Evolutionary conservation across 108 stramenopile species (phyloP), one percentile per base, ranked within the genome.

Genomic region (Cyclotella cryptica): DNA sequence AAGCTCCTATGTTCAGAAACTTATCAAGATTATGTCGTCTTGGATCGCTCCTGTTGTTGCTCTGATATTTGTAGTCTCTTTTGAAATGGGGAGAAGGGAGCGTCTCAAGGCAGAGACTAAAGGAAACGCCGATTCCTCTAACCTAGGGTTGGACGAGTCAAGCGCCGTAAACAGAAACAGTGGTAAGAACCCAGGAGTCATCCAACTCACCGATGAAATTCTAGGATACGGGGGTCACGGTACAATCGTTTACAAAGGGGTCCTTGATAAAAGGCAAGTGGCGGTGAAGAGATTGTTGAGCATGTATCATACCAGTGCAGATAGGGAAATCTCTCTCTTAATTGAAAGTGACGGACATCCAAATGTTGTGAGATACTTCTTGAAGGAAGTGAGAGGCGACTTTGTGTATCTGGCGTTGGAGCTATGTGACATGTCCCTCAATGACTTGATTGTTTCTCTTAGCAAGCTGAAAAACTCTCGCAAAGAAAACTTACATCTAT

Each of bases 241-340:
- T n/a, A 98, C 98, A 10, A 96, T 98, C 15, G 97, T 98, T 1
- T 98, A 95, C 75, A 88, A 89, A 79, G 98, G 98, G 10, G 61
- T 82, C 43, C 80, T 98, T 58, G 95, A 98, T 39, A 92, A 94
- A 40, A 82, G 97, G 13, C 78, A 88, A 24, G 96, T 98, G 43
- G 98, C 98, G 19, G 98, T 98, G 40, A 98, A 98, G 76, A 88
- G 98, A 66, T 91, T 98, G 94, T 86, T 98, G 27, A 87, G 87
- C 41, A 90, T 93, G 41, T 97, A 98, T 71, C 93, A 96, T 46
- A 91, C 96, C 10, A 89, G 92, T 78, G 97, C 97, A 9, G 96
- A 97, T 59, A 80, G 96, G 71, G 97, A 98, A 78, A 97, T 98
- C 41, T 86, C 89, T 26, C 88, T 98, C 22, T 80, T 98, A 39